Conservation (phyloP, 208 protist genomes). For the Leishmania lainsoni region DNA sequence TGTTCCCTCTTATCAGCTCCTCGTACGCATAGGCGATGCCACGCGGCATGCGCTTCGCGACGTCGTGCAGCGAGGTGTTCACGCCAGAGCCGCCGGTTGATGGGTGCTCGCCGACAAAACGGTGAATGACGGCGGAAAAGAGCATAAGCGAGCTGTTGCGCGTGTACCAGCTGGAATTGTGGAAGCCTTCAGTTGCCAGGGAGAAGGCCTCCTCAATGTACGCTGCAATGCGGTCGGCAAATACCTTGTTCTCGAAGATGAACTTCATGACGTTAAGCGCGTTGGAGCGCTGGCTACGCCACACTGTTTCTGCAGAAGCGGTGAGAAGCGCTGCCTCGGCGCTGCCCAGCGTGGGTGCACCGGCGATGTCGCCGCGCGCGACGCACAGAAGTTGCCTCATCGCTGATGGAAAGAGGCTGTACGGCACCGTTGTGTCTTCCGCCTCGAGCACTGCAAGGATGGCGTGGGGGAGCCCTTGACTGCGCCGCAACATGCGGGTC, state of each 20-base stretch:
- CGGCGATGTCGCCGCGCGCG: slow-evolving; percentile 23
- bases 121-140: slow-evolving; percentile 87
- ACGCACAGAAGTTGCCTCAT: slow-evolving; percentile 68
- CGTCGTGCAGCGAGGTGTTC: slow-evolving; percentile 84
- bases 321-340: background rate
- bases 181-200: slow-evolving; percentile 79
- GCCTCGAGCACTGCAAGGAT: slow-evolving; percentile 83
- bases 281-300: slow-evolving; percentile 81
- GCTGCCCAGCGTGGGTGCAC: background rate
- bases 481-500: slow-evolving; percentile 84
- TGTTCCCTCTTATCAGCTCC: slow-evolving; percentile 34
- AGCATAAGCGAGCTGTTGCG: slow-evolving; percentile 93
- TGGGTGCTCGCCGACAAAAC: slow-evolving; percentile 90
- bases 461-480: slow-evolving; percentile 88
- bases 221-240: slow-evolving; percentile 63
- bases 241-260: slow-evolving; percentile 88
- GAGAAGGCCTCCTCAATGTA: slow-evolving; percentile 84
- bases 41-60: slow-evolving; percentile 65
- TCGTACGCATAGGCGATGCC: slow-evolving; percentile 65
- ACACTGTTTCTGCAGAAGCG: slow-evolving; percentile 30
- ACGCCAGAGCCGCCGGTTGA: slow-evolving; percentile 73
- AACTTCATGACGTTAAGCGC: slow-evolving; percentile 93
- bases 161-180: slow-evolving; percentile 83
- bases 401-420: slow-evolving; percentile 64
- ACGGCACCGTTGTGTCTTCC: slow-evolving; percentile 72